A percentile compares a stretch with the other conserved stretches of the same genome.
phyloP scores from a whole-genome alignment of 805 yeast genomes.

The Ogataea nakhonphanomensis region DNA sequence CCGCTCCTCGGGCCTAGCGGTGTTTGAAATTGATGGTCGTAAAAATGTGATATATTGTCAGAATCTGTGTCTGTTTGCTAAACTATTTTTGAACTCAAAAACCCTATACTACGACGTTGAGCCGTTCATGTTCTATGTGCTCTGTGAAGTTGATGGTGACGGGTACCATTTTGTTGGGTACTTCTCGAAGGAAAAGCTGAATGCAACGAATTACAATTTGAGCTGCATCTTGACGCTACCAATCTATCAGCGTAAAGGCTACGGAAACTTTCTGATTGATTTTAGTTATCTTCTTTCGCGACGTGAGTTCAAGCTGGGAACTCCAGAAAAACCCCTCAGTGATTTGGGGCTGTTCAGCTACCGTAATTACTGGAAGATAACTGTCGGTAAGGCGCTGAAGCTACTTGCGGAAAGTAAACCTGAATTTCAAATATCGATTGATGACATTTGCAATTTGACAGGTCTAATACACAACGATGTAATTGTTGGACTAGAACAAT shows the following conservation, averaged over 20 bases:
- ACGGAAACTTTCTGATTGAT: conserved; percentile 84
- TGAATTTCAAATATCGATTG: conserved; percentile 44
- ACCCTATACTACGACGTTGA: conserved; percentile 93
- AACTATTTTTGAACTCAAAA: conserved; percentile 84
- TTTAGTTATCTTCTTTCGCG: conserved; percentile 80
- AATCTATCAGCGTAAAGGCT: conserved; percentile 80
- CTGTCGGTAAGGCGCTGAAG: conserved; percentile 50
- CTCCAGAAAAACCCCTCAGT: conserved; percentile 94
- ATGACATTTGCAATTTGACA: conserved; percentile 60
- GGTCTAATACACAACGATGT: conserved; percentile 90
- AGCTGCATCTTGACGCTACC: conserved; percentile 92
- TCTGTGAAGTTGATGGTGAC: conserved; percentile 59
- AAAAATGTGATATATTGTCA: conserved; percentile 81
- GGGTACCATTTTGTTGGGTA: conserved; percentile 85
- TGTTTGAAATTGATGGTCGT: conserved; percentile 93
- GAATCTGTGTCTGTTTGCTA: conserved; percentile 84
- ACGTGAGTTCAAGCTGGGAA: conserved; percentile 75
- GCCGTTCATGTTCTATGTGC: conserved; percentile 85
- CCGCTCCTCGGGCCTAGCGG: conserved; percentile 63
- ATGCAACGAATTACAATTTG: conserved; percentile 73
- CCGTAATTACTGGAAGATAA: conserved; percentile 78
- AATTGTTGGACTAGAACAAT: conserved; percentile 77
- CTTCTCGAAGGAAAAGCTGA: conserved; percentile 83
- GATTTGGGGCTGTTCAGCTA: conserved; percentile 84
- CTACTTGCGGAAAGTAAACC: conserved; percentile 7